These are phyloP conservation scores for Manihot esculenta DNA, from an alignment of 441 rosid species.

Conservation along the genomic window DNA sequence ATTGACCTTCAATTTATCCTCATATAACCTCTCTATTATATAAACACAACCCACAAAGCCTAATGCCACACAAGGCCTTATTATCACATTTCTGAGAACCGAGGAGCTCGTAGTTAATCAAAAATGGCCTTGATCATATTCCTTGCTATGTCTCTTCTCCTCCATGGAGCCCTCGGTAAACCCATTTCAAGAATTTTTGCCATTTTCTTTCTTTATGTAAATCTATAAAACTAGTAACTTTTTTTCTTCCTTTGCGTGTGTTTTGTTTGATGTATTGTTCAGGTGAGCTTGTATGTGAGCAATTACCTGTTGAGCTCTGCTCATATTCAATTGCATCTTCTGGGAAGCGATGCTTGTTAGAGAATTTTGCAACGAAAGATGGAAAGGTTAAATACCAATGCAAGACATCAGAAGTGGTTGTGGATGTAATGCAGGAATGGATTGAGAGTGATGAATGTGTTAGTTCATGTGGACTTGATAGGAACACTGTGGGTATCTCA, in stretches of 20 bases:
- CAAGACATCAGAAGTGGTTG: constrained; percentile 41
- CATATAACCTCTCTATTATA: constrained; percentile 9
- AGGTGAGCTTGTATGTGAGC: constrained; percentile 44
- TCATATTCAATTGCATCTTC: constrained; percentile 36
- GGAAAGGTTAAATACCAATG: constrained; percentile 28
- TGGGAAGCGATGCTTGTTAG: constrained; percentile 45
- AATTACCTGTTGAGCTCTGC: constrained; percentile 34
- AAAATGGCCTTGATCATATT: constrained; percentile 27
- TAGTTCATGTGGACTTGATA: constrained; percentile 36
- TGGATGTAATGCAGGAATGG: constrained; percentile 26
- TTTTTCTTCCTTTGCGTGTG: background rate
- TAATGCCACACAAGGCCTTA: background rate
- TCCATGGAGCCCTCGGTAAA: constrained; percentile 38
- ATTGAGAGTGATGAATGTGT: constrained; percentile 41
- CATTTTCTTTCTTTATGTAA: background rate
- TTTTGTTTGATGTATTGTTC: background rate
- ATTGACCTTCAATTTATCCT: constrained; percentile 4
- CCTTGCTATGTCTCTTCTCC: constrained; percentile 33
- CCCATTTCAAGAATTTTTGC: background rate
- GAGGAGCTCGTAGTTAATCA: background rate
- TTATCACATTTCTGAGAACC: too few species aligned
- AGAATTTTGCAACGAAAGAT: constrained; percentile 19
- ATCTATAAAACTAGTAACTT: background rate
- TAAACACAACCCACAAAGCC: background rate
- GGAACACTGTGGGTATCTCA: constrained; percentile 40